Conservation (phyloP, 2,329 filamentous ascomycete genomes). For the Zymoseptoria pseudotritici region DNA sequence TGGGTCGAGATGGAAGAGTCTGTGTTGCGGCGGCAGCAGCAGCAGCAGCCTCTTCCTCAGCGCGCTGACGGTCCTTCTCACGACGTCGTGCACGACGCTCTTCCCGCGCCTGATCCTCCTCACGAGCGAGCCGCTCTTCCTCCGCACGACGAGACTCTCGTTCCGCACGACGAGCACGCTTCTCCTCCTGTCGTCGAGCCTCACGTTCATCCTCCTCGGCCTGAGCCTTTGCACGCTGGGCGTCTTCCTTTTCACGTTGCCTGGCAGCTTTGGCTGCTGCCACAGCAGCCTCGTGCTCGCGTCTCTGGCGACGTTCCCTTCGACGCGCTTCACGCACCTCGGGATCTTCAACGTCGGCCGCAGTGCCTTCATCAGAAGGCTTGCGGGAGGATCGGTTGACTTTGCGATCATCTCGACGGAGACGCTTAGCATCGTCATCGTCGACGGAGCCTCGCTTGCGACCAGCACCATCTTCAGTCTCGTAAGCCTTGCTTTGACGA, state of each 20-base stretch:
- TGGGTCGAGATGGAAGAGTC: slow-evolving; percentile 12
- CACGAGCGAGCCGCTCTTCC: slow-evolving; percentile 23
- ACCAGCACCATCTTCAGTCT: slow-evolving; percentile 27
- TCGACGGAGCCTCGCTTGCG: slow-evolving; percentile 28
- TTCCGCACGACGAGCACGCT: slow-evolving; percentile 22
- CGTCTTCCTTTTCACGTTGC: slow-evolving; percentile 20
- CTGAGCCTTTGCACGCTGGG: slow-evolving; percentile 19
- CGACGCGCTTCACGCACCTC: slow-evolving; percentile 26
- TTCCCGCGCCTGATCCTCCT: slow-evolving; percentile 23
- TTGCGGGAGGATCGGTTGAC: slow-evolving; percentile 26
- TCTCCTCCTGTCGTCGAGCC: slow-evolving; percentile 20
- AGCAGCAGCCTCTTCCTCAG: slow-evolving; percentile 16
- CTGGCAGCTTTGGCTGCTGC: slow-evolving; percentile 24
- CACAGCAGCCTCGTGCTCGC: slow-evolving; percentile 34
- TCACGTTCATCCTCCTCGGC: slow-evolving; percentile 27
- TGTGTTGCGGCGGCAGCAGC: slow-evolving; percentile 3
- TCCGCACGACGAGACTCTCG: slow-evolving; percentile 25
- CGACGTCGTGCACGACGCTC: slow-evolving; percentile 26
- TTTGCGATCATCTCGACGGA: slow-evolving; percentile 31
- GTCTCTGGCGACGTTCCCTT: slow-evolving; percentile 29
- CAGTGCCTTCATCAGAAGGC: slow-evolving; percentile 23
- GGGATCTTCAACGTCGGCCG: slow-evolving; percentile 26
- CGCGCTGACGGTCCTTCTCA: slow-evolving; percentile 22
- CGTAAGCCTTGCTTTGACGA: slow-evolving; percentile 27
- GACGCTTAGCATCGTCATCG: slow-evolving; percentile 30